phyloP scores from a whole-genome alignment of 305 asterid species.

The Fraxinus xanthoxyloides region DNA sequence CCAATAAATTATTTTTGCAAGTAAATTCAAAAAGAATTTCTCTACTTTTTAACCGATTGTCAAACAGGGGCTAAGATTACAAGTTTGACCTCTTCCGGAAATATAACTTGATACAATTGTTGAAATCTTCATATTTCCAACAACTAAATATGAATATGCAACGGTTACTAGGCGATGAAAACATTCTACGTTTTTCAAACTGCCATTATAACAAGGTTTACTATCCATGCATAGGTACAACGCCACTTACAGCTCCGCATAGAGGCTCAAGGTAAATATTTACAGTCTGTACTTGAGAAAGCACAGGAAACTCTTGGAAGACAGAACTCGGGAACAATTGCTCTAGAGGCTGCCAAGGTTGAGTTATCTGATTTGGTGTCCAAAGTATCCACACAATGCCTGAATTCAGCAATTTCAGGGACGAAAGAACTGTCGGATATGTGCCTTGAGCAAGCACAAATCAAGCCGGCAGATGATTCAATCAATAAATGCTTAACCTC shows the following conservation, averaged over 20 bases:
- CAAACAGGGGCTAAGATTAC: no score
- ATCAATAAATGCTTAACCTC: constrained; percentile 82
- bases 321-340: constrained; percentile 63
- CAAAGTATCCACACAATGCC: constrained; percentile 77
- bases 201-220: constrained; percentile 20
- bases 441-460: constrained; percentile 48
- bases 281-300: constrained; percentile 84
- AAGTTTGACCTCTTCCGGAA: neutral
- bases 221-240: constrained; percentile 63
- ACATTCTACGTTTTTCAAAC: neutral
- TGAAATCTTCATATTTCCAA: neutral
- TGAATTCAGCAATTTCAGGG: constrained; percentile 64
- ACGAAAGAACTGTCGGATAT: constrained; percentile 53
- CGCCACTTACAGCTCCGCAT: constrained; percentile 84
- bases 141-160: neutral
- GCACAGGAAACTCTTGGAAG: constrained; percentile 91
- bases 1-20: no score
- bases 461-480: constrained; percentile 57
- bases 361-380: constrained; percentile 76
- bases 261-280: constrained; percentile 93
- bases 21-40: no score
- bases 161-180: neutral
- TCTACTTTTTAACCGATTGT: no score
- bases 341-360: constrained; percentile 77
- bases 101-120: neutral